Evolutionary conservation across 2,329 filamentous ascomycete species (phyloP).

Genomic region (Fusarium virguliforme): DNA sequence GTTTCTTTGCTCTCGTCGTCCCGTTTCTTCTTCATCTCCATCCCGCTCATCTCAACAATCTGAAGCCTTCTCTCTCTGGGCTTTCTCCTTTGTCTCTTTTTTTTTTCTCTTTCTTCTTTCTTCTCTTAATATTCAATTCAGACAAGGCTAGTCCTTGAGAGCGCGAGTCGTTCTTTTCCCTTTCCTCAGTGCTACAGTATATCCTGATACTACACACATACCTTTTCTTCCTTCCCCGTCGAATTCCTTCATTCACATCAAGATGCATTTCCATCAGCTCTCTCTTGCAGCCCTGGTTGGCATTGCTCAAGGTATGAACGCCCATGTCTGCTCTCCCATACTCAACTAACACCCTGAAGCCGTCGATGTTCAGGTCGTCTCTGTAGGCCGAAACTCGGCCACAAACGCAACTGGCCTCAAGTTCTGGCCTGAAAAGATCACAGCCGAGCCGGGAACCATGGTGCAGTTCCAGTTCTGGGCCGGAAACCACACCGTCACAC

Average conservation of each 20-base stretch:
- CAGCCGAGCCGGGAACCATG: constrained; percentile 74
- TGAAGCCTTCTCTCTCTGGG: constrained; percentile 48
- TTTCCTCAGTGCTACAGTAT: constrained; percentile 23
- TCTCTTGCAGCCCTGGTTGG: constrained; percentile 65
- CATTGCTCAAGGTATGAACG: constrained; percentile 62
- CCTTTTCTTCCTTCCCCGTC: constrained; percentile 41
- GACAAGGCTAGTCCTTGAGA: constrained; percentile 53
- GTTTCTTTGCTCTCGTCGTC: constrained; percentile 49
- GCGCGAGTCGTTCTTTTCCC: constrained; percentile 53
- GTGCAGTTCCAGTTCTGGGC: constrained; percentile 78
- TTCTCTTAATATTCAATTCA: constrained; percentile 47
- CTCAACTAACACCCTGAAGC: constrained; percentile 49
- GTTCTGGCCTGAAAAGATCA: constrained; percentile 78
- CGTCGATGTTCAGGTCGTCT: constrained; percentile 73
- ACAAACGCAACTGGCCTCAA: constrained; percentile 67
- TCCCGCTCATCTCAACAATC: constrained; percentile 41
- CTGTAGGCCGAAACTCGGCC: constrained; percentile 69
- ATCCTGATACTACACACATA: constrained; percentile 40
- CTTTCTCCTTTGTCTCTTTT: constrained; percentile 51
- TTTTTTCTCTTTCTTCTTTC: constrained; percentile 49
- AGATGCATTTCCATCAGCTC: constrained; percentile 69
- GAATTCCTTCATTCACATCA: constrained; percentile 54
- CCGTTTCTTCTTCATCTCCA: constrained; percentile 40
- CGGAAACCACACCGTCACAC: constrained; percentile 84
- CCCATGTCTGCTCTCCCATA: not conserved